Percentiles rank a stretch among this genome's conserved stretches.
phyloP scores from a whole-genome alignment of 208 protist species.

The Leishmania mexicana region DNA sequence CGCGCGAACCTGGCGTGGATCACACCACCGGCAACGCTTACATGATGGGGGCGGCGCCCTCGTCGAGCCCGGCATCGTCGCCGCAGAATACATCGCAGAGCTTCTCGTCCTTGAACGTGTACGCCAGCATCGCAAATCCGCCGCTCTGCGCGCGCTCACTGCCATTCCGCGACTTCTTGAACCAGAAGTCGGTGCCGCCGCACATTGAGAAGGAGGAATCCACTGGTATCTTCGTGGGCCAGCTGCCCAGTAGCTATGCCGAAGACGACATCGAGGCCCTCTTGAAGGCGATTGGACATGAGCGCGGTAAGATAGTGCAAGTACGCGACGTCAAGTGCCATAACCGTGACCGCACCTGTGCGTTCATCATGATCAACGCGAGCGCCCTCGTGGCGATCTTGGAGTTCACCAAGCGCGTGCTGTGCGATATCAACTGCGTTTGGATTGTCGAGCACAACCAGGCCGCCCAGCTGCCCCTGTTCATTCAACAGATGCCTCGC shows the following conservation, averaged over 20 bases:
- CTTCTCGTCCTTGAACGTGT: slow-evolving; percentile 43
- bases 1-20: slow-evolving; percentile 13
- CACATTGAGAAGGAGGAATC: slow-evolving; percentile 49
- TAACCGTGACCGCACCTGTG: slow-evolving; percentile 79
- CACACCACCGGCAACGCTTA: background rate
- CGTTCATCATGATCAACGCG: slow-evolving; percentile 83
- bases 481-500: slow-evolving; percentile 60
- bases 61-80: slow-evolving; percentile 17
- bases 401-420: slow-evolving; percentile 68
- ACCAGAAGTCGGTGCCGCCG: slow-evolving; percentile 36
- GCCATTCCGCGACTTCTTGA: slow-evolving; percentile 57
- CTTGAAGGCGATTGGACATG: slow-evolving; percentile 61
- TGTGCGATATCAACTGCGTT: slow-evolving; percentile 82
- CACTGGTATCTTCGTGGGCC: slow-evolving; percentile 79
- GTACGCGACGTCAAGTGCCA: slow-evolving; percentile 83
- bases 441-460: slow-evolving; percentile 63
- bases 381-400: slow-evolving; percentile 52
- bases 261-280: slow-evolving; percentile 76
- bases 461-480: slow-evolving; percentile 42
- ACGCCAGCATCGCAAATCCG: slow-evolving; percentile 40
- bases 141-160: slow-evolving; percentile 49
- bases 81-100: slow-evolving; percentile 25
- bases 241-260: slow-evolving; percentile 76
- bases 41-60: background rate
- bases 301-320: slow-evolving; percentile 52